Evolutionary conservation across 306 rosid species (phyloP).

Genomic region (Boehmeria nivea): DNA sequence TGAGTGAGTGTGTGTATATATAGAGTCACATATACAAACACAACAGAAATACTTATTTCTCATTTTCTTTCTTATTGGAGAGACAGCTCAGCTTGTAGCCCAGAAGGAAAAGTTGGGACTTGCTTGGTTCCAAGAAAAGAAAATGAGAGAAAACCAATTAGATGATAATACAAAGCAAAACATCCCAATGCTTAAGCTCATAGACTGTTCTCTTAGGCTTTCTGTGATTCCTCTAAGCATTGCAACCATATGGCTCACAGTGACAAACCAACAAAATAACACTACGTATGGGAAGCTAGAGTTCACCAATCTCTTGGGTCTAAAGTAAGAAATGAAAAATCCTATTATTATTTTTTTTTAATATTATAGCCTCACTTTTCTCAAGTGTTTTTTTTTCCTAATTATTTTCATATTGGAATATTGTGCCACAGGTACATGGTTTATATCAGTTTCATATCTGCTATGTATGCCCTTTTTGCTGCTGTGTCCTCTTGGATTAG

Average conservation of each 20-base stretch:
- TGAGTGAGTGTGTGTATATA: no score
- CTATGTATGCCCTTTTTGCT: slow-evolving; percentile 53
- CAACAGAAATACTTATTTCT: neutral
- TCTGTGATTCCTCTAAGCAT: slow-evolving; percentile 55
- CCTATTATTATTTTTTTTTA: neutral
- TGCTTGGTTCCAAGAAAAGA: no score
- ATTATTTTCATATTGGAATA: neutral
- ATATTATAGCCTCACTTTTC: no score
- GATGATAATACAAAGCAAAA: slow-evolving; percentile 16
- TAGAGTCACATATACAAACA: no score
- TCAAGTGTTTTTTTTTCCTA: no score
- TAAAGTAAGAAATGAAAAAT: slow-evolving; percentile 47
- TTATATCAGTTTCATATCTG: slow-evolving; percentile 55
- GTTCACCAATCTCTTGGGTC: slow-evolving; percentile 56
- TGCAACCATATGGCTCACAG: slow-evolving; percentile 68
- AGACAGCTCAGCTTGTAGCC: neutral
- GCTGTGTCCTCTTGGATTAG: slow-evolving; percentile 51
- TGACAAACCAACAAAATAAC: slow-evolving; percentile 58
- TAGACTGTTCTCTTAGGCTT: slow-evolving; percentile 55
- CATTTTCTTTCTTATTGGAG: neutral
- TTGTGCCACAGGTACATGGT: slow-evolving; percentile 63
- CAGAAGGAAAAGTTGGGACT: no score
- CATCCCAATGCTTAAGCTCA: slow-evolving; percentile 39
- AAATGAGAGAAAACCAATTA: slow-evolving; percentile 29
- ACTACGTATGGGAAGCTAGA: slow-evolving; percentile 50